Evolutionary conservation across 2,329 filamentous ascomycete genomes (phyloP), one percentile per base, ranked within the genome.

Genomic region (Neofusicoccum parvum): DNA sequence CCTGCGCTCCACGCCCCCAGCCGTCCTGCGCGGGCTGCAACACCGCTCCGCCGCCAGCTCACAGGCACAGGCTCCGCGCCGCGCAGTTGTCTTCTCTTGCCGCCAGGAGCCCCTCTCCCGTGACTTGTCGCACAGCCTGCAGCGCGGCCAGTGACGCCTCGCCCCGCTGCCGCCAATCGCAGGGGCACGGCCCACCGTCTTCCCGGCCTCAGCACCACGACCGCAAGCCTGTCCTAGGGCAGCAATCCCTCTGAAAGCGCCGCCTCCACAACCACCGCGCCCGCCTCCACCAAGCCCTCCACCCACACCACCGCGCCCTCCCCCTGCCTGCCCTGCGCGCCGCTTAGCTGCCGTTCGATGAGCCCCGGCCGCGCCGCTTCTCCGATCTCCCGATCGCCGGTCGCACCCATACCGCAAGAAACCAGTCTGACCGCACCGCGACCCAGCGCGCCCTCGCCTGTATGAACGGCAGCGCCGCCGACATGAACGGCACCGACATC

Each of bases 401-500:
- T 68, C 69, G 66, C 49, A 53, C 65, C 65, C 69, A 60, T 49
- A 23, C 45, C 20, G 23, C 34, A 62, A 39, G 23, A 48, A 36
- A 36, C 43, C 56, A 60, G 56, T 60, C 56, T 60, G 56, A 60
- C 56, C 56, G 56, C 56, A 60, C 56, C 32, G 56, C 56, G 56
- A 60, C 32, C 56, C 56, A 60, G 56, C 56, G 56, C 56, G 56
- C 56, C 23, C 56, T 60, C 56, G 56, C 56, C 56, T 60, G 56
- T 34, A 60, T 60, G 56, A 60, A 60, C 56, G 56, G 56, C 45
- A 39, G n/a, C 41, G 32, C 62, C 37, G 17, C 58, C 60, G 45
- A 59, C 53, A 88, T 88, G 87, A 88, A 88, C 81, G 85, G 86
- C 74, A 82, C 82, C 74, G 85, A 87, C 72, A 84, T 88, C 73